Percentiles rank a stretch among this genome's conserved stretches.
These are phyloP conservation scores for Medicago truncatula DNA, from an alignment of 306 rosid species.

Conservation along the genomic window DNA sequence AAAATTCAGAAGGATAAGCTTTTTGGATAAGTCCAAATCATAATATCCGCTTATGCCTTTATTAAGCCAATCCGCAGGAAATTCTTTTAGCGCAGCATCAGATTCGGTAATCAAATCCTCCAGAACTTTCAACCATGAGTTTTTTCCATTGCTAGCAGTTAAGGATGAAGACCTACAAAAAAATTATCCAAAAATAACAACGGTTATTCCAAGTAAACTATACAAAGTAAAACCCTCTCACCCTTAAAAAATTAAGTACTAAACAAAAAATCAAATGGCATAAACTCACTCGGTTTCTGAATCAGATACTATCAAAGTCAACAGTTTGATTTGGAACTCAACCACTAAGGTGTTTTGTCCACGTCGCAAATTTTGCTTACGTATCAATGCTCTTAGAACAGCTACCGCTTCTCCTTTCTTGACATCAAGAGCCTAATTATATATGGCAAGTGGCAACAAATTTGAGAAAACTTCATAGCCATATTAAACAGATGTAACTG, in stretches of 20 bases:
- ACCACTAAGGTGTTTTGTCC: no score
- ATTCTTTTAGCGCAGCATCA: slow-evolving; percentile 27
- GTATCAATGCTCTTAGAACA: slow-evolving; percentile 40
- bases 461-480: neutral
- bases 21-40: slow-evolving; percentile 41
- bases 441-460: slow-evolving; percentile 2
- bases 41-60: slow-evolving; percentile 37
- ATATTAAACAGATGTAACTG: neutral
- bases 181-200: no score
- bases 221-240: no score
- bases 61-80: slow-evolving; percentile 40
- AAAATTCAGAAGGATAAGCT: slow-evolving; percentile 49
- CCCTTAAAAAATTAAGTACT: no score
- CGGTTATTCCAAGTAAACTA: no score
- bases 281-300: no score
- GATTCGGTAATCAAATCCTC: slow-evolving; percentile 36
- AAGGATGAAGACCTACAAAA: slow-evolving; percentile 3
- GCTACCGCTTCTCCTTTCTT: slow-evolving; percentile 49
- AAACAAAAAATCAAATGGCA: no score
- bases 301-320: no score
- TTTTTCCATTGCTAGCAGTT: slow-evolving; percentile 18
- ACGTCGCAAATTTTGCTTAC: no score
- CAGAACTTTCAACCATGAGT: slow-evolving; percentile 49
- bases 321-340: no score
- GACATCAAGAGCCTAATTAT: slow-evolving; percentile 46